These are phyloP conservation scores for Lipomyces japonicus DNA, from an alignment of 805 yeast genomes.

Conservation along the genomic window DNA sequence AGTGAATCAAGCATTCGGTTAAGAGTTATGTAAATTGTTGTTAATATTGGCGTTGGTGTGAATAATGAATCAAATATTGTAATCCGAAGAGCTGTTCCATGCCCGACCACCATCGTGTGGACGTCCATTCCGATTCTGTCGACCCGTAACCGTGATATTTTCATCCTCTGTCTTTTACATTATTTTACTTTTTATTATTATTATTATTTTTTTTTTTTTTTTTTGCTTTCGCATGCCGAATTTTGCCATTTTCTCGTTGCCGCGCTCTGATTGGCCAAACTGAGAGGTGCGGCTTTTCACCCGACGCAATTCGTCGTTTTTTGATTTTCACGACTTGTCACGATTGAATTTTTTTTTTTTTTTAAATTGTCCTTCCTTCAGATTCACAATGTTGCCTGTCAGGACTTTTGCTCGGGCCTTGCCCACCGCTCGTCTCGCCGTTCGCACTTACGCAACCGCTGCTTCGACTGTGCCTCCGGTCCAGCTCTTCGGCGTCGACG, in stretches of 20 bases:
- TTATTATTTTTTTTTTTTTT: too few species aligned
- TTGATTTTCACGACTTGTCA: not conserved
- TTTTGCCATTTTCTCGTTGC: not conserved
- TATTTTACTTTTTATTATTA: too few species aligned
- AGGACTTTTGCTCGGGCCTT: constrained; percentile 17
- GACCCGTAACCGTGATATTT: too few species aligned
- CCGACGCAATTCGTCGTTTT: too few species aligned
- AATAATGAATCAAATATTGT: not conserved
- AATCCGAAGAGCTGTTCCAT: not conserved
- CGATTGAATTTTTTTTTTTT: not conserved
- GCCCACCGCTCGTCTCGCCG: constrained; percentile 17
- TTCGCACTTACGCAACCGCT: constrained; percentile 44
- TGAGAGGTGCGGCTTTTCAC: not conserved
- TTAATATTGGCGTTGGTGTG: not conserved
- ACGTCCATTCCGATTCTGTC: not conserved
- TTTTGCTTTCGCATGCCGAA: not conserved
- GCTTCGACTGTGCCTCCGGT: constrained; percentile 65
- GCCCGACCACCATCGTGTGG: not conserved
- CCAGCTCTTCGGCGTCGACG: constrained; percentile 91
- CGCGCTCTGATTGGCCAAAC: not conserved
- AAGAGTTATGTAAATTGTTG: not conserved
- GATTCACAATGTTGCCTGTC: constrained; percentile 11
- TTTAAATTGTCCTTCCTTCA: not conserved
- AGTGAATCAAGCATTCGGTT: not conserved
- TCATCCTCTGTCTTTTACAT: too few species aligned